Evolutionary conservation across 2,329 filamentous ascomycete genomes (phyloP).

Genomic region (Beauveria australis): DNA sequence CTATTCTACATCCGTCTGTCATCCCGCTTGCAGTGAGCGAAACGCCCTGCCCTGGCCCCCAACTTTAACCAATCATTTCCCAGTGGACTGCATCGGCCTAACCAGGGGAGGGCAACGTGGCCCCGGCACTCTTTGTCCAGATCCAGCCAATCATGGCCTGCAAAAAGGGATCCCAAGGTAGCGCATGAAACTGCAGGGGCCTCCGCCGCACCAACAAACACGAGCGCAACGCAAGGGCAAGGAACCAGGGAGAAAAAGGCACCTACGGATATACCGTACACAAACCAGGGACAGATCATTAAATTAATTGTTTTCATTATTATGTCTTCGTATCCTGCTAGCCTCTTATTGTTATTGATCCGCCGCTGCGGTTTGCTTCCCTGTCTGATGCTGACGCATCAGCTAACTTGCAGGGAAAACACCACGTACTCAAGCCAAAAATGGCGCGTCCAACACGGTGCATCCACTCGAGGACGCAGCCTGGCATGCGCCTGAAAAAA

Average conservation of each 20-base stretch:
- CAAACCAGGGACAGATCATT: not conserved
- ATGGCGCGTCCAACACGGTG: not conserved
- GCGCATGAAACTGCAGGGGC: not conserved
- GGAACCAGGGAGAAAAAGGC: not conserved
- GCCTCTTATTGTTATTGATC: not conserved
- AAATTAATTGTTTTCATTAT: not conserved
- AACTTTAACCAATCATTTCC: not conserved
- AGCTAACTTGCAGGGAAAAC: too few species aligned
- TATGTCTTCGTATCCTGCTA: not conserved
- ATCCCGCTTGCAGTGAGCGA: not conserved
- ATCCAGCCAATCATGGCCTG: not conserved
- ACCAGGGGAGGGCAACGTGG: not conserved
- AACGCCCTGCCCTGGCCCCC: not conserved
- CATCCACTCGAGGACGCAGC: not conserved
- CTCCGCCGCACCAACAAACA: not conserved
- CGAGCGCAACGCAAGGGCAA: not conserved
- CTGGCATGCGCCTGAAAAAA: not conserved
- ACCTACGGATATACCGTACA: not conserved
- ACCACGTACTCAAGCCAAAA: not conserved
- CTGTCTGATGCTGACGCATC: too few species aligned
- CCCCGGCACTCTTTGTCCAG: not conserved
- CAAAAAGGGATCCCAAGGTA: not conserved
- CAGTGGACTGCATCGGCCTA: constrained; percentile 2
- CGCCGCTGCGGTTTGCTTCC: too few species aligned
- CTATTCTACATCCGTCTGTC: too few species aligned